Evolutionary conservation across 2,329 filamentous ascomycete species (phyloP).

Genomic region (Sclerotinia minor): DNA sequence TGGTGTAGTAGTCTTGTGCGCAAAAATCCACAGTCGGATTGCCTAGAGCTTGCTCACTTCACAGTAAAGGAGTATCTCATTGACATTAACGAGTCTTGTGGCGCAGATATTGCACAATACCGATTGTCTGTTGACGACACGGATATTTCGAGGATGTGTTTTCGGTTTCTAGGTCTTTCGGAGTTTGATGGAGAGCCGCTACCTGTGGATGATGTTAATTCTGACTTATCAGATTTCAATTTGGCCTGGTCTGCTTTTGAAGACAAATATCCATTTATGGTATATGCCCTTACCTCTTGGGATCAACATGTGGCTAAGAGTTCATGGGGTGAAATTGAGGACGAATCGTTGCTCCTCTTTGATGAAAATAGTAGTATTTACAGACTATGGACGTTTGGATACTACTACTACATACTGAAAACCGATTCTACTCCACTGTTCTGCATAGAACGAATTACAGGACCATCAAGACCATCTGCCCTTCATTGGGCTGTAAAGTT

Average conservation of each 20-base stretch:
- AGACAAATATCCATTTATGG: neutral
- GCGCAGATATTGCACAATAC: constrained; percentile 13
- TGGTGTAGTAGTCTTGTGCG: constrained; percentile 36
- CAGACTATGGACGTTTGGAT: constrained; percentile 4
- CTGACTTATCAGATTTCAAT: neutral
- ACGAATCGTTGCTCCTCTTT: neutral
- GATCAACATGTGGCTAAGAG: no score
- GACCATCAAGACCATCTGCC: neutral
- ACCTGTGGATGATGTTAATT: neutral
- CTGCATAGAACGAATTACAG: neutral
- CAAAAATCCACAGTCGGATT: constrained; percentile 17
- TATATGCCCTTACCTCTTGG: no score
- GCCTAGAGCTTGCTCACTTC: constrained; percentile 36
- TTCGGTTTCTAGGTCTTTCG: neutral
- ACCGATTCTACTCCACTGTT: no score
- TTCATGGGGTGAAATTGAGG: neutral
- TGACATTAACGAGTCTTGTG: constrained; percentile 4
- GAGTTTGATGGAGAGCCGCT: neutral
- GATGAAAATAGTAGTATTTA: neutral
- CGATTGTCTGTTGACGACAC: constrained; percentile 13
- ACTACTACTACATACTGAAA: neutral
- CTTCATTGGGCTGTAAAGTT: constrained; percentile 14
- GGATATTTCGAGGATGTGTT: neutral
- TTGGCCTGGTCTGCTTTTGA: neutral
- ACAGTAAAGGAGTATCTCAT: constrained; percentile 37